phyloP scores from a whole-genome alignment of 768 basidiomycete species.

The Russula olivacea region DNA sequence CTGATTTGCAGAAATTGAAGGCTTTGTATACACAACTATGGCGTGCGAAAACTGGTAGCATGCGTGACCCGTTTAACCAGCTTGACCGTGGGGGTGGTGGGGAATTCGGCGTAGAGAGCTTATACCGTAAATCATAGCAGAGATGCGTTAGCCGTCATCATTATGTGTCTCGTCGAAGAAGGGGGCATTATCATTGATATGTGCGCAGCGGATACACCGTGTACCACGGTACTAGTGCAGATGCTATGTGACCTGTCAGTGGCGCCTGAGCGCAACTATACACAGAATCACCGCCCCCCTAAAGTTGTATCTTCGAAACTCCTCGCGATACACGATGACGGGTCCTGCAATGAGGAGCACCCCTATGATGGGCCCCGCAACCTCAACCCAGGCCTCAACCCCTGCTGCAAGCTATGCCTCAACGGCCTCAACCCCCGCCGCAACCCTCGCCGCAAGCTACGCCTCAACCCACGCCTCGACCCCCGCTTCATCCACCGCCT shows the following conservation, averaged over 20 bases:
- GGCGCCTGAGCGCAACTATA: too few relatives aligned
- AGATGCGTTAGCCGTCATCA: background rate
- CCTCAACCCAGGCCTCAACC: background rate
- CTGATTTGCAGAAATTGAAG: conserved; percentile 73
- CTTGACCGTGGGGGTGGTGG: conserved; percentile 35
- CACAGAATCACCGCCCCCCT: too few relatives aligned
- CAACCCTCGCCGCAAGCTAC: too few relatives aligned
- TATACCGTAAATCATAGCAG: conserved; percentile 36
- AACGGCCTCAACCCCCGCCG: background rate
- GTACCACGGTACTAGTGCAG: too few relatives aligned
- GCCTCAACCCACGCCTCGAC: conserved; percentile 1
- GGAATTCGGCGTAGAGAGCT: conserved; percentile 47
- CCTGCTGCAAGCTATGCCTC: too few relatives aligned
- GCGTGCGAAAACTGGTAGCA: conserved; percentile 74
- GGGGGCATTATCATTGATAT: background rate
- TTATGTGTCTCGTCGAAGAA: background rate
- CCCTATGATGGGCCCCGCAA: background rate
- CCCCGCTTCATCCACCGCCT: background rate
- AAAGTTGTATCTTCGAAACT: background rate
- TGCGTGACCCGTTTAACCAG: conserved; percentile 74
- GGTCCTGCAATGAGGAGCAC: background rate
- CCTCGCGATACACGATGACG: too few relatives aligned
- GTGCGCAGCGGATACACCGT: background rate
- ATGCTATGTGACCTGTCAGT: too few relatives aligned
- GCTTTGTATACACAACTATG: conserved; percentile 69